Base-by-base conservation (phyloP, 2,329 filamentous ascomycete genomes). In the Penicillium brasilianum region DNA sequence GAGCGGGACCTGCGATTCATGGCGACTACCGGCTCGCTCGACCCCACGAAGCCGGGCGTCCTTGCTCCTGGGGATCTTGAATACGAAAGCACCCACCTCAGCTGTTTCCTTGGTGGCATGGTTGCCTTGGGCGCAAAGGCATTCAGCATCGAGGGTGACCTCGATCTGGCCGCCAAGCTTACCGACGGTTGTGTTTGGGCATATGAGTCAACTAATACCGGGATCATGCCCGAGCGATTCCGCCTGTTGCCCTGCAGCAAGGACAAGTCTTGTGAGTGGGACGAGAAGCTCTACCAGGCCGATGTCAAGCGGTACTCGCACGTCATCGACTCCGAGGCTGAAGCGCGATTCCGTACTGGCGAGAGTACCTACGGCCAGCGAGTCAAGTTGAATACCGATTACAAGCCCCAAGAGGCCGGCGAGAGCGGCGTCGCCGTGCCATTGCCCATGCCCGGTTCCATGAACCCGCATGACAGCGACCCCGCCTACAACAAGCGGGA, bases 101-200 rank as follows among this genome's bases (percentile, higher is more conserved):
- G 78, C 25, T 88, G 86, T 75, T 88, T 86, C 69, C 79, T 83
- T 0, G 86, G 86, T 11, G 86, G 85, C 55, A 88, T 88, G 85
- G 84, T 87, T 61, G 86, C 83, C 0, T 73, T 88, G 0, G 86
- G 85, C 30, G 82, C 85, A 48, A 85, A 83, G 67, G 69, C 88
- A 1, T 87, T 88, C 71, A 74, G 80, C 14, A 78, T 84, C n/a
- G 74, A 82, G 2, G 75, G 76, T 16, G 85, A 88, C 66, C 76
- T 88, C 62, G 76, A 81, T 0, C 81, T 87, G 55, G 87, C 84
- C 11, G 77, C 80, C 46, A 84, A 86, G 67, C 76, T 88, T 49
- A 84, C 85, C 0, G 82, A 88, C 58, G 84, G 83, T 3, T 88
- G 86, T 69, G 82, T 88, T n/a, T 88, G 85, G 85, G 82, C 85